Percentiles rank a stretch among this genome's conserved stretches.
These are phyloP conservation scores for Smallanthus sonchifolius DNA, from an alignment of 129 eudicot species.

Conservation along the genomic window DNA sequence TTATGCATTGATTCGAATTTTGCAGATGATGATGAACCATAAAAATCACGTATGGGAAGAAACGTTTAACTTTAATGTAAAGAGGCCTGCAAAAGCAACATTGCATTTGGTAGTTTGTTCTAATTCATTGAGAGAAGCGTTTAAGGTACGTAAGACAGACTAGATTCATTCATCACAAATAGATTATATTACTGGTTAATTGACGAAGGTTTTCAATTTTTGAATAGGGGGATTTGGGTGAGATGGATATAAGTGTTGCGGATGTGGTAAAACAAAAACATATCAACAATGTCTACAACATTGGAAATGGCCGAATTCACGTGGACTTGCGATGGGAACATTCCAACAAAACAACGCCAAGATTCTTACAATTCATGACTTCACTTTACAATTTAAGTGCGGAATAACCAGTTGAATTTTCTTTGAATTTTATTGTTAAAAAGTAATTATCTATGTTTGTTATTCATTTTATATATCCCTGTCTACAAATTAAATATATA, in stretches of 20 bases:
- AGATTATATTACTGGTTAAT: too few species aligned
- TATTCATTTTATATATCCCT: too few species aligned
- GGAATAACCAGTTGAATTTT: too few species aligned
- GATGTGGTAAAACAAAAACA: conserved; percentile 59
- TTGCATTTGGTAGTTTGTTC: not conserved
- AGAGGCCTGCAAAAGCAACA: not conserved
- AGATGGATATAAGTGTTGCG: conserved; percentile 44
- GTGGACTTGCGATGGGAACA: conserved; percentile 46
- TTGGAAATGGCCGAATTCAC: conserved; percentile 59
- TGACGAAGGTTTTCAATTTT: not conserved
- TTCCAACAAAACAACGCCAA: not conserved
- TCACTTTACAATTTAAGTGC: too few species aligned
- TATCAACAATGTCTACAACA: conserved; percentile 52
- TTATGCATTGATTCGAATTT: too few species aligned
- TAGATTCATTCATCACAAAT: not conserved
- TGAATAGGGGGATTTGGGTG: conserved; percentile 53
- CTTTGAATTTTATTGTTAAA: too few species aligned
- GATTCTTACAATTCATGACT: too few species aligned
- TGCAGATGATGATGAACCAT: not conserved
- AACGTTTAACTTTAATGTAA: not conserved
- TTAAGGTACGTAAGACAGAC: conserved; percentile 37
- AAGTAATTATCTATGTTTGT: too few species aligned
- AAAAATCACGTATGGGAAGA: not conserved
- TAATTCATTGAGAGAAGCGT: conserved; percentile 19
- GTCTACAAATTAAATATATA: too few species aligned